Evolutionary conservation across 768 basidiomycete genomes (phyloP).

Genomic region (Mycena crocata): DNA sequence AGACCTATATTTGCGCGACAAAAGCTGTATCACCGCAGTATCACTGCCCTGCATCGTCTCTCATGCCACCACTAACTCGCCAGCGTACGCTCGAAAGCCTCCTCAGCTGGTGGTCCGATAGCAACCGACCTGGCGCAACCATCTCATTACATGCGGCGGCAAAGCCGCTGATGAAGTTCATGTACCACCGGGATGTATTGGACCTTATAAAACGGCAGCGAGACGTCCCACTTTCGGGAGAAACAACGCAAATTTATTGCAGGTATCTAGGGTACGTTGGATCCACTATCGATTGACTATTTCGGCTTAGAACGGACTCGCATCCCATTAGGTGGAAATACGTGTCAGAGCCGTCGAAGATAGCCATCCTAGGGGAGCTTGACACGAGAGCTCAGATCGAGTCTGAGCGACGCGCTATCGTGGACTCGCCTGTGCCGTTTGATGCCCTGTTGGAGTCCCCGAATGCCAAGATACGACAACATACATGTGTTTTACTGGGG

Average conservation of each 20-base stretch:
- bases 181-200: slow-evolving; percentile 5
- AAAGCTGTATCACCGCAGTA: no score
- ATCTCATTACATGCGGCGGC: slow-evolving; percentile 2
- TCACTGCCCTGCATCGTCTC: no score
- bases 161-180: slow-evolving; percentile 7
- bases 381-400: background rate
- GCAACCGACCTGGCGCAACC: background rate
- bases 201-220: background rate
- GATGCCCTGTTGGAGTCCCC: no score
- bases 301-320: background rate
- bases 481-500: no score
- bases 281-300: background rate
- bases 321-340: background rate
- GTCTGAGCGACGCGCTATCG: background rate
- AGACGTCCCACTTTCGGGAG: background rate
- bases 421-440: background rate
- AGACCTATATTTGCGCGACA: no score
- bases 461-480: no score
- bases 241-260: background rate
- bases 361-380: background rate
- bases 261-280: background rate
- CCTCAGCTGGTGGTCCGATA: background rate
- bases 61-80: background rate
- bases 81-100: background rate
- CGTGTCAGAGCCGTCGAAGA: background rate